Percentiles rank a stretch among this genome's conserved stretches.
phyloP scores from a whole-genome alignment of 2,329 filamentous ascomycete genomes.

The Onygenales sp. region DNA sequence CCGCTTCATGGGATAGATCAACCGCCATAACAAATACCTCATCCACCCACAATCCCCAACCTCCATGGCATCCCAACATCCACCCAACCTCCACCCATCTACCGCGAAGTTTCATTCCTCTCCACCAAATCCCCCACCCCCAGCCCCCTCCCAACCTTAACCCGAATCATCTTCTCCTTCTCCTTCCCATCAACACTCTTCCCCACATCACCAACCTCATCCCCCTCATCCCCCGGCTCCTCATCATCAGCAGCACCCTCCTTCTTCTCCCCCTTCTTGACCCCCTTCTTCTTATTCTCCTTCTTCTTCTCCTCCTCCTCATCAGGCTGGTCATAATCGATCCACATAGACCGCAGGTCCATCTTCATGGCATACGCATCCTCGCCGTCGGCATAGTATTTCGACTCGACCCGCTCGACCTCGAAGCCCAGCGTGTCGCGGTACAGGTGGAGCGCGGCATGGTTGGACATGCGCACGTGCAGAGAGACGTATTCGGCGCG shows the following conservation, averaged over 20 bases:
- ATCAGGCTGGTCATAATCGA: conserved; percentile 30
- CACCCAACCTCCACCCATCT: background rate
- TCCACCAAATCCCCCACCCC: conserved; percentile 59
- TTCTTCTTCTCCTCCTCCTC: conserved; percentile 57
- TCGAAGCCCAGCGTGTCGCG: conserved; percentile 83
- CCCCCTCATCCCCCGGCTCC: conserved; percentile 61
- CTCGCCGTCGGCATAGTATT: conserved; percentile 83
- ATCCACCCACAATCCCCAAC: no score
- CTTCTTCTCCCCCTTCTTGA: conserved; percentile 63
- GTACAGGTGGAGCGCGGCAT: conserved; percentile 84
- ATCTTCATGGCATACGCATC: conserved; percentile 92
- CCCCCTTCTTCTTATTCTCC: conserved; percentile 35
- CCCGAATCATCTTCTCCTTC: conserved; percentile 64
- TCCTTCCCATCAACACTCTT: conserved; percentile 35
- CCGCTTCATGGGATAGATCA: no score
- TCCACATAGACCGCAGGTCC: conserved; percentile 52
- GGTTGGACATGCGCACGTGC: conserved; percentile 91
- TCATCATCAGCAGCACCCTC: conserved; percentile 69
- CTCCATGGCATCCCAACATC: no score
- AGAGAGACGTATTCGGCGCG: conserved; percentile 86
- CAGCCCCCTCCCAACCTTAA: conserved; percentile 70
- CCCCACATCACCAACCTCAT: conserved; percentile 60
- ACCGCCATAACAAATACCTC: no score
- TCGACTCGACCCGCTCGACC: conserved; percentile 56
- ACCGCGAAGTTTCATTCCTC: conserved; percentile 31